Evolutionary conservation across 2,329 filamentous ascomycete species (phyloP).

Genomic region (Neofusicoccum parvum): DNA sequence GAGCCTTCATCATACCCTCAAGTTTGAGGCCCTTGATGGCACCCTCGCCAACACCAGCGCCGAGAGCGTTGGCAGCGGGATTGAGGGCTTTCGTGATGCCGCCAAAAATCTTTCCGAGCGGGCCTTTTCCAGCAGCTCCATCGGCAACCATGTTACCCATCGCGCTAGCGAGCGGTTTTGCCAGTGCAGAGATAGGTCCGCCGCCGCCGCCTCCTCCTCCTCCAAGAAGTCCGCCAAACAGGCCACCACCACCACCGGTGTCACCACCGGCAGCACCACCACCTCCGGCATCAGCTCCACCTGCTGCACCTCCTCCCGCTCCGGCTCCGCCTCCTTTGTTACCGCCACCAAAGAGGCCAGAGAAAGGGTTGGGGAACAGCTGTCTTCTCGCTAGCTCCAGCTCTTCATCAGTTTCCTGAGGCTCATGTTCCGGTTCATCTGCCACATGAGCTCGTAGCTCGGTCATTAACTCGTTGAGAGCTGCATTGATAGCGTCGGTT

Average conservation of each 20-base stretch:
- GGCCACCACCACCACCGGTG: background rate
- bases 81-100: background rate
- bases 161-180: background rate
- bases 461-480: background rate
- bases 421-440: background rate
- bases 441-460: background rate
- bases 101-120: background rate
- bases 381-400: background rate
- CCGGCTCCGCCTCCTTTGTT: background rate
- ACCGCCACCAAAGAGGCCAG: background rate
- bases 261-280: background rate
- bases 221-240: background rate
- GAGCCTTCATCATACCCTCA: background rate
- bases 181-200: background rate
- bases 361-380: background rate
- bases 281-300: constrained; percentile 51
- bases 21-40: constrained; percentile 12
- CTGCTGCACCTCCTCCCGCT: constrained; percentile 26
- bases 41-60: constrained; percentile 11
- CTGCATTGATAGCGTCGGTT: background rate
- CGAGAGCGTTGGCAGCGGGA: constrained; percentile 10
- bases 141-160: background rate
- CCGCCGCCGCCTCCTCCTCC: background rate
- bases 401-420: background rate
- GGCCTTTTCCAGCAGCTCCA: background rate